Evolutionary conservation across 768 basidiomycete genomes (phyloP).

Genomic region (Lyophyllum atratum): DNA sequence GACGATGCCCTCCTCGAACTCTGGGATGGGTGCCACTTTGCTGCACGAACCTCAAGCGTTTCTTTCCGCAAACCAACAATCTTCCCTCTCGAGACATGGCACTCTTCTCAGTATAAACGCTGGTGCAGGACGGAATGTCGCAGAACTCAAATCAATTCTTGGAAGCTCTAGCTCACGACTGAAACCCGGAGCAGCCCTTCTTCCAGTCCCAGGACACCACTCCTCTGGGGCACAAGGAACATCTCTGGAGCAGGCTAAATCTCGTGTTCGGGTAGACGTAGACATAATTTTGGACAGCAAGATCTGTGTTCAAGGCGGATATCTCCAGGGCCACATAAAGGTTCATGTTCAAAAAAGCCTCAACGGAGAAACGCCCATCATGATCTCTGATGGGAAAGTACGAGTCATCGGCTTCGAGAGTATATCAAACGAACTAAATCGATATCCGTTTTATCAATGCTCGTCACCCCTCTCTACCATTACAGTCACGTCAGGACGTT

Average conservation of each 20-base stretch:
- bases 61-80: slow-evolving; percentile 14
- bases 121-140: slow-evolving; percentile 48
- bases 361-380: slow-evolving; percentile 57
- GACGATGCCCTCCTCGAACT: not conserved
- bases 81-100: slow-evolving; percentile 41
- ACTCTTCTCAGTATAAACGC: slow-evolving; percentile 57
- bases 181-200: slow-evolving; percentile 51
- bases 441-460: slow-evolving; percentile 83
- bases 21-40: not conserved
- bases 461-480: slow-evolving; percentile 54
- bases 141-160: slow-evolving; percentile 62
- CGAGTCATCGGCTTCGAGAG: slow-evolving; percentile 87
- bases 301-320: slow-evolving; percentile 77
- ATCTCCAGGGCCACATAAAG: slow-evolving; percentile 68
- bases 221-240: slow-evolving; percentile 30
- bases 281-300: slow-evolving; percentile 80
- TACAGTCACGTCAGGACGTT: slow-evolving; percentile 42
- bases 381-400: slow-evolving; percentile 75
- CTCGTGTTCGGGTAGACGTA: slow-evolving; percentile 76
- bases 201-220: slow-evolving; percentile 29
- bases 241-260: slow-evolving; percentile 69
- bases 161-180: slow-evolving; percentile 62
- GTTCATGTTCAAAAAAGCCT: slow-evolving; percentile 59
- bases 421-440: slow-evolving; percentile 52
- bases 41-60: slow-evolving; percentile 30